phyloP scores from a whole-genome alignment of 345 rosid species.

The Pseudoturritis turrita region DNA sequence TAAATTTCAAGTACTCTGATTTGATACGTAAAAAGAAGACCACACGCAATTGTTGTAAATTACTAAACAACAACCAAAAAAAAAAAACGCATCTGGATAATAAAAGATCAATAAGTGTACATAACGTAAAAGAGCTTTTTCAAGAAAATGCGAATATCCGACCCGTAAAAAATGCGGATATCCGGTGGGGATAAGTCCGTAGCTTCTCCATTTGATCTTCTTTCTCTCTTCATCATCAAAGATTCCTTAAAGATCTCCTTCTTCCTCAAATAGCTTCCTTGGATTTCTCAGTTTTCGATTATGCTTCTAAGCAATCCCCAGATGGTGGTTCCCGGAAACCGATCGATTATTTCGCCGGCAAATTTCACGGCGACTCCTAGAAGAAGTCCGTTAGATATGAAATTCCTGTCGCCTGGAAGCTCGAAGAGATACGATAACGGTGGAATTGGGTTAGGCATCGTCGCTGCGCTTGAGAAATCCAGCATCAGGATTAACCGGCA shows the following conservation, averaged over 20 bases:
- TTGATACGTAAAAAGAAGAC: too few species aligned
- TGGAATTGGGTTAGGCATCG: slow-evolving; percentile 68
- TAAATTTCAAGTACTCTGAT: too few species aligned
- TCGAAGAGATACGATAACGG: slow-evolving; percentile 38
- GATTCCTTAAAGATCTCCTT: neutral
- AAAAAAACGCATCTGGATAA: neutral
- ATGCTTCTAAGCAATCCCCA: slow-evolving; percentile 52
- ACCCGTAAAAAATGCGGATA: slow-evolving; percentile 30
- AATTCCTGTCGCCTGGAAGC: slow-evolving; percentile 45
- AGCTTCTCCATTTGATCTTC: slow-evolving; percentile 20
- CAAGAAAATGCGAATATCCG: slow-evolving; percentile 31
- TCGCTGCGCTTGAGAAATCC: slow-evolving; percentile 52
- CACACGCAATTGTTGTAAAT: too few species aligned
- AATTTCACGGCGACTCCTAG: slow-evolving; percentile 39
- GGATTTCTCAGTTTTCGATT: neutral
- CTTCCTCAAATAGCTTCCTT: neutral
- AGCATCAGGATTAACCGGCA: neutral
- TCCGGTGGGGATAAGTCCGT: slow-evolving; percentile 3
- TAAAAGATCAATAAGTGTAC: neutral
- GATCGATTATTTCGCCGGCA: slow-evolving; percentile 11
- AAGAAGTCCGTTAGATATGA: slow-evolving; percentile 51
- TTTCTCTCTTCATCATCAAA: neutral
- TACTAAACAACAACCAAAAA: too few species aligned
- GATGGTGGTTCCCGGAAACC: slow-evolving; percentile 42
- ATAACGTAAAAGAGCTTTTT: slow-evolving; percentile 7